phyloP scores from a whole-genome alignment of 768 basidiomycete genomes.

The Amanita exitialis region DNA sequence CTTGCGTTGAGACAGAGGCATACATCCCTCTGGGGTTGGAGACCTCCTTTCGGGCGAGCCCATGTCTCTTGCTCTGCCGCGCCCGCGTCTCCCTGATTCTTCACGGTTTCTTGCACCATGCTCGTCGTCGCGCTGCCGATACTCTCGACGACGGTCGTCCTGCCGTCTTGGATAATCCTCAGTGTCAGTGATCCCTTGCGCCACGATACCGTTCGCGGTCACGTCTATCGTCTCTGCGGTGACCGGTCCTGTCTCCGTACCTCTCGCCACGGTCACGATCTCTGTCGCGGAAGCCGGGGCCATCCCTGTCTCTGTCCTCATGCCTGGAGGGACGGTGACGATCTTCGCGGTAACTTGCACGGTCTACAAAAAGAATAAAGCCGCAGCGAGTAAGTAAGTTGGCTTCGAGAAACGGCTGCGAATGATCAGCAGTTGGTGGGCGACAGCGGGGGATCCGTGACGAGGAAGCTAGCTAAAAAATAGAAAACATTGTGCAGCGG shows the following conservation, averaged over 20 bases:
- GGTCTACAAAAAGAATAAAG: constrained; percentile 41
- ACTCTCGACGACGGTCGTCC: constrained; percentile 40
- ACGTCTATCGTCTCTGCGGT: constrained; percentile 40
- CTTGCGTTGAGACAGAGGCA: constrained; percentile 77
- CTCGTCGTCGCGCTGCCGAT: constrained; percentile 31
- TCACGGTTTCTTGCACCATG: constrained; percentile 27
- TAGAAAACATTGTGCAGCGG: constrained; percentile 42
- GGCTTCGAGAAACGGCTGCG: constrained; percentile 14
- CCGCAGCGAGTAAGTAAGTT: constrained; percentile 40
- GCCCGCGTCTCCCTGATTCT: constrained; percentile 24
- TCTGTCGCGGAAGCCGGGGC: constrained; percentile 37
- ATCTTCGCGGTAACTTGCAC: constrained; percentile 51
- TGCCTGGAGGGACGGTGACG: constrained; percentile 61
- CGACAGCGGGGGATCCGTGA: constrained; percentile 25
- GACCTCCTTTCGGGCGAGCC: constrained; percentile 75
- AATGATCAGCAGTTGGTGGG: constrained; percentile 24
- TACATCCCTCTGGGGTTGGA: constrained; percentile 81
- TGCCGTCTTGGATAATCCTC: constrained; percentile 36
- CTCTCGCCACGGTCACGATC: constrained; percentile 26
- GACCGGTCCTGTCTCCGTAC: constrained; percentile 22
- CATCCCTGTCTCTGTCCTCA: constrained; percentile 41
- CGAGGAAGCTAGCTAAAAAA: constrained; percentile 58
- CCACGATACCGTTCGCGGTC: constrained; percentile 39
- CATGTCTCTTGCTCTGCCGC: constrained; percentile 41
- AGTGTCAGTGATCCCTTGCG: constrained; percentile 24